These are phyloP conservation scores for Aureobasidium sp. DNA, from an alignment of 2,329 filamentous ascomycete genomes.

Conservation along the genomic window DNA sequence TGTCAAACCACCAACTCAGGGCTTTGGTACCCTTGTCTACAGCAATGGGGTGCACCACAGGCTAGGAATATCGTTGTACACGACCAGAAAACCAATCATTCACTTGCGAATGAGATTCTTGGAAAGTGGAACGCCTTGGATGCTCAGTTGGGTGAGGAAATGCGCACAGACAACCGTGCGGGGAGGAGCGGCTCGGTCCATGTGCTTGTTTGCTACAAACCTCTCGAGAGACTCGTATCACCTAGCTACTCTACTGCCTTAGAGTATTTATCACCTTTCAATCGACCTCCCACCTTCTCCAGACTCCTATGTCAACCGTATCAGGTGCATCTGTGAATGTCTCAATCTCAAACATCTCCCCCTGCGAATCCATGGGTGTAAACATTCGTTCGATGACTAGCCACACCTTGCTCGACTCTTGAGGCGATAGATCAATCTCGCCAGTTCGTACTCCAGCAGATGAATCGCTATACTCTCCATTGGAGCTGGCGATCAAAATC, in stretches of 20 bases:
- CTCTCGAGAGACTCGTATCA: background rate
- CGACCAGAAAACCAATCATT: background rate
- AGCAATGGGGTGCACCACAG: background rate
- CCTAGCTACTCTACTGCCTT: background rate
- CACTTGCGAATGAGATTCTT: background rate
- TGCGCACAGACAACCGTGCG: background rate
- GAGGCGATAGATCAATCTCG: slow-evolving; percentile 68
- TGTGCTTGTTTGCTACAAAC: background rate
- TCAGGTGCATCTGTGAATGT: slow-evolving; percentile 40
- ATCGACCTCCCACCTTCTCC: slow-evolving; percentile 38
- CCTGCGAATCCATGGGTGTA: slow-evolving; percentile 40
- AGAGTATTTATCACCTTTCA: slow-evolving; percentile 13
- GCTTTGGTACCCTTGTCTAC: background rate
- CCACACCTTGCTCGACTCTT: slow-evolving; percentile 43
- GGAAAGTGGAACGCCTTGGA: background rate
- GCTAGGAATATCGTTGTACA: background rate
- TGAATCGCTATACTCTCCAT: slow-evolving; percentile 68
- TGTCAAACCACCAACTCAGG: background rate
- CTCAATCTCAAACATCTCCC: slow-evolving; percentile 47
- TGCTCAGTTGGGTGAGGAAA: background rate
- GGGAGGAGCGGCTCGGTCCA: background rate
- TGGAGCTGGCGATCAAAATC: slow-evolving; percentile 58
- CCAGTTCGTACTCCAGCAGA: slow-evolving; percentile 58
- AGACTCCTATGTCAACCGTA: slow-evolving; percentile 38
- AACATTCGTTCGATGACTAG: slow-evolving; percentile 75